Conservation (phyloP, 805 yeast genomes). For the Zygoascus ofunaensis region DNA sequence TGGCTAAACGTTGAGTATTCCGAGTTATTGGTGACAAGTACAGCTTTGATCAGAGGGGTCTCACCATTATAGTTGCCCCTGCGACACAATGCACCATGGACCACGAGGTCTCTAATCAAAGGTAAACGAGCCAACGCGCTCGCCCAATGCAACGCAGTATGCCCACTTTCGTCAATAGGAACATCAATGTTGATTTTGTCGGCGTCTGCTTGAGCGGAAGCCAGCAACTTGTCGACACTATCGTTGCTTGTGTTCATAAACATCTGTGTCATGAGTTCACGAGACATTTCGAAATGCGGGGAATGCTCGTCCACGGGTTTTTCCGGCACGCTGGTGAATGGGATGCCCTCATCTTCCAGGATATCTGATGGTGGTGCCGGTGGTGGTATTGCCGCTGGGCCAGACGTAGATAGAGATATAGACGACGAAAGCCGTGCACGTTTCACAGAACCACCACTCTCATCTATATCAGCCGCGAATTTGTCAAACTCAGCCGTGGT, state of each 20-base stretch:
- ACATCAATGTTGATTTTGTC: conserved; percentile 57
- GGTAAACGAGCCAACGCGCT: conserved; percentile 75
- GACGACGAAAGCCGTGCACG: not conserved
- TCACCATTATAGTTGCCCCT: conserved; percentile 79
- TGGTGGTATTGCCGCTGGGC: too few relatives aligned
- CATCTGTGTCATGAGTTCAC: conserved; percentile 41
- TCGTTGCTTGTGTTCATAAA: conserved; percentile 38
- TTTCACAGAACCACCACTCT: not conserved
- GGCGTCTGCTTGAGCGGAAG: conserved; percentile 7
- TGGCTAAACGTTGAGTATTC: conserved; percentile 68
- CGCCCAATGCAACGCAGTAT: conserved; percentile 93
- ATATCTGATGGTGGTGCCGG: conserved; percentile 1
- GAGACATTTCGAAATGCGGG: conserved; percentile 30
- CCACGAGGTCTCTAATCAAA: conserved; percentile 60
- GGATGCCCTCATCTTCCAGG: conserved; percentile 18
- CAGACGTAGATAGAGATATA: not conserved
- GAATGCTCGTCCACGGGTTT: conserved; percentile 33
- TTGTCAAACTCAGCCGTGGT: not conserved
- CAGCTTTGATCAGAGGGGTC: conserved; percentile 75
- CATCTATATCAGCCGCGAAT: not conserved
- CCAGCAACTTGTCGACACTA: conserved; percentile 26
- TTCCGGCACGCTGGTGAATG: conserved; percentile 26
- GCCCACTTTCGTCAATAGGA: conserved; percentile 87
- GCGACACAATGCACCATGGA: conserved; percentile 56
- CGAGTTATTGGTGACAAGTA: conserved; percentile 73